phyloP scores from a whole-genome alignment of 495 filamentous ascomycete genomes.

The Eremomyces bilateralis region DNA sequence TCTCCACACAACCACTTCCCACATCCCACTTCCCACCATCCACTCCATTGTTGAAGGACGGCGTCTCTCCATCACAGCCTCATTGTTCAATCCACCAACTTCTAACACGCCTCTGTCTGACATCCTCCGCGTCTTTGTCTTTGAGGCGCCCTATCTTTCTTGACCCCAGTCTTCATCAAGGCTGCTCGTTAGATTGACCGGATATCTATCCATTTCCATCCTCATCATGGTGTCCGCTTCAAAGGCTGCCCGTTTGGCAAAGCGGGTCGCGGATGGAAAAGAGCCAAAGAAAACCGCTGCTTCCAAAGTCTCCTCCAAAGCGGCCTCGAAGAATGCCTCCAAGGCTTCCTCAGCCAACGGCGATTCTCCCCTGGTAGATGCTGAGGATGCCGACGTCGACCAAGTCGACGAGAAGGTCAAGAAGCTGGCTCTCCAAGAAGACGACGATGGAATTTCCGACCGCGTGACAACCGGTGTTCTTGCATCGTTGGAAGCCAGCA shows the following conservation, averaged over 20 bases:
- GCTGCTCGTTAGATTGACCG: too few species aligned
- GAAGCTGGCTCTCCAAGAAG: conserved; percentile 69
- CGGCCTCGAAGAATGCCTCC: conserved; percentile 38
- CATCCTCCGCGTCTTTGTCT: too few species aligned
- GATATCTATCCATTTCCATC: too few species aligned
- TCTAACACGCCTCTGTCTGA: too few species aligned
- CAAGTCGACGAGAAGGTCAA: conserved; percentile 63
- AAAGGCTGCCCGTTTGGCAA: conserved; percentile 92
- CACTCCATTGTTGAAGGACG: too few species aligned
- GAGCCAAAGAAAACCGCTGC: conserved; percentile 24
- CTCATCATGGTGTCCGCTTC: conserved; percentile 72
- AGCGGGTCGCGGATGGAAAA: conserved; percentile 56
- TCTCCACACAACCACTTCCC: too few species aligned
- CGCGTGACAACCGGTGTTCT: conserved; percentile 96
- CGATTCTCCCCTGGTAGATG: conserved; percentile 43
- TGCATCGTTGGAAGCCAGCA: conserved; percentile 56
- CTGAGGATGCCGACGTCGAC: conserved; percentile 36
- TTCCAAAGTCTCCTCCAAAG: conserved; percentile 45
- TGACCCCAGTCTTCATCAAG: too few species aligned
- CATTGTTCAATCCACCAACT: too few species aligned
- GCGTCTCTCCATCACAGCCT: too few species aligned
- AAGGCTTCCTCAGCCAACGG: conserved; percentile 45
- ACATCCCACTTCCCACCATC: too few species aligned
- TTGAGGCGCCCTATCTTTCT: too few species aligned
- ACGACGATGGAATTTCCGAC: conserved; percentile 89